Evolutionary conservation across 148 eudicot species (phyloP).

Genomic region (Rhododendron simsii): DNA sequence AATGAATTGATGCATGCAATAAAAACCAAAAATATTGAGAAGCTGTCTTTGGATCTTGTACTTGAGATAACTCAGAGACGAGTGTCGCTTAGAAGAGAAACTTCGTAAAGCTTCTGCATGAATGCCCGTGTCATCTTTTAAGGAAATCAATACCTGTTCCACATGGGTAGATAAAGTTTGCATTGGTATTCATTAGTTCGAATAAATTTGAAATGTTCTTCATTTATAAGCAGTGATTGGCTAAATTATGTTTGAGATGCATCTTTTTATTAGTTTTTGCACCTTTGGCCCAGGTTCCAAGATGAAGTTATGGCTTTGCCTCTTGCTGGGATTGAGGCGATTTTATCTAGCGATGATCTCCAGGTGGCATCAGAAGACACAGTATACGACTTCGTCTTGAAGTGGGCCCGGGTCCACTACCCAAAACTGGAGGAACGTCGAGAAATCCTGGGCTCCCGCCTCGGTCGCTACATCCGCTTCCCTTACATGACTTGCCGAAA

Average conservation of each 20-base stretch:
- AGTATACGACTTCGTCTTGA: constrained; percentile 73
- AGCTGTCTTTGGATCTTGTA: not conserved
- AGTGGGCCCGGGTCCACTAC: constrained; percentile 69
- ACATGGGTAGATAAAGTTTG: not conserved
- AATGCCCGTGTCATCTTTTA: no score
- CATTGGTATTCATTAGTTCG: not conserved
- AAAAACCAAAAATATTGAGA: not conserved
- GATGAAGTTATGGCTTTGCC: constrained; percentile 79
- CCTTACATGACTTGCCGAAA: constrained; percentile 86
- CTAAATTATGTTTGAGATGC: not conserved
- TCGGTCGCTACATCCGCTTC: constrained; percentile 72
- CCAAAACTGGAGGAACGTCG: constrained; percentile 76
- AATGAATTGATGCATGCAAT: not conserved
- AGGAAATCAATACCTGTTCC: not conserved
- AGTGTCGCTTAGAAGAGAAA: not conserved
- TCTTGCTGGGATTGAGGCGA: constrained; percentile 81
- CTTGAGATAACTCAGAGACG: not conserved
- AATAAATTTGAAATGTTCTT: not conserved
- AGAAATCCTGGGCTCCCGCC: constrained; percentile 66
- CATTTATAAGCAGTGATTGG: not conserved
- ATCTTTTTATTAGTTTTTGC: not conserved
- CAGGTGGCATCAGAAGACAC: constrained; percentile 96
- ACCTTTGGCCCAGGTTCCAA: constrained; percentile 46
- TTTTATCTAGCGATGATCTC: constrained; percentile 75
- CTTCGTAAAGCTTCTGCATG: not conserved